A percentile compares a stretch with the other conserved stretches of the same genome.
These are phyloP conservation scores for Globisporangium parvum DNA, from an alignment of 352 stramenopile genomes.

Conservation along the genomic window DNA sequence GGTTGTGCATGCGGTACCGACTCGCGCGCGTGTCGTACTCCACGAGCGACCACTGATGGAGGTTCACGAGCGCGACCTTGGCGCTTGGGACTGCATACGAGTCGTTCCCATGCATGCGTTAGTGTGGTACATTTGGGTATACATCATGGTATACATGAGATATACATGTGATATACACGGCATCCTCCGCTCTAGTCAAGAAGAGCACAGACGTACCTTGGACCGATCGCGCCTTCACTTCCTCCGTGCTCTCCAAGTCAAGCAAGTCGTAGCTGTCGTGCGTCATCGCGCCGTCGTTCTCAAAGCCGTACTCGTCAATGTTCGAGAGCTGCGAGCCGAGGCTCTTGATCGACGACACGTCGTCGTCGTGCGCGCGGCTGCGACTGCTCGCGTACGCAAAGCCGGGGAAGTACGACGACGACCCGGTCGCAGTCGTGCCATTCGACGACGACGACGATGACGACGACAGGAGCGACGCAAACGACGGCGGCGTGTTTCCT, in stretches of 20 bases:
- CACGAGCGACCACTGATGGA: constrained; percentile 79
- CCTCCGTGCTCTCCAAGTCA: constrained; percentile 64
- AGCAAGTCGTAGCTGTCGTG: constrained; percentile 74
- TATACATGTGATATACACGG: not conserved
- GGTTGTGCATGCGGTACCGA: constrained; percentile 79
- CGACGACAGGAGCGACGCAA: constrained; percentile 11
- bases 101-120: no score
- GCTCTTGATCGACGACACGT: constrained; percentile 45
- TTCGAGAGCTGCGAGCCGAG: constrained; percentile 59
- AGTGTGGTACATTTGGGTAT: not conserved
- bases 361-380: constrained; percentile 32
- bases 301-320: constrained; percentile 65
- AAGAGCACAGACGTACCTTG: constrained; percentile 16
- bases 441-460: constrained; percentile 16
- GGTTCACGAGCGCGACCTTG: constrained; percentile 43
- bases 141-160: not conserved
- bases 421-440: constrained; percentile 11
- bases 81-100: constrained; percentile 35
- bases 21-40: constrained; percentile 66
- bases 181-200: no score
- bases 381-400: constrained; percentile 41
- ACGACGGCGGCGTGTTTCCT: constrained; percentile 4
- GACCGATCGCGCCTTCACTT: constrained; percentile 45
- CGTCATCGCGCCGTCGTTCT: constrained; percentile 78
- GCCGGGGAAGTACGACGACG: constrained; percentile 39